phyloP scores from a whole-genome alignment of 1,139 yeast species.

The Pichia norvegensis region DNA sequence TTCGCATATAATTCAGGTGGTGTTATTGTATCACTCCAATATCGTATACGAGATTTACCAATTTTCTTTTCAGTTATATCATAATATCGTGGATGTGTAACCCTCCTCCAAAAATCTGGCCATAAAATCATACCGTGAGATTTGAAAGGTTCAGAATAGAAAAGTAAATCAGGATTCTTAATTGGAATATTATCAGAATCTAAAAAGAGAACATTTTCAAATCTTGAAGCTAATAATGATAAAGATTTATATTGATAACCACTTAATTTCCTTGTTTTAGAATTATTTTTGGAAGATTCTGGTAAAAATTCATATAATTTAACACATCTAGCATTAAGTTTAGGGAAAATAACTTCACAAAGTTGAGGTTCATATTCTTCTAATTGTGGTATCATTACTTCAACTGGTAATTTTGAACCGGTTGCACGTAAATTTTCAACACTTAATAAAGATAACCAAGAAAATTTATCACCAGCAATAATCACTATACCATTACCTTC shows the following conservation, averaged over 20 bases:
- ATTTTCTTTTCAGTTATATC: slow-evolving; percentile 43
- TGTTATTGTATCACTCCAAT: slow-evolving; percentile 24
- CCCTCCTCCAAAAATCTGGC: slow-evolving; percentile 67
- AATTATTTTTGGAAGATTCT: slow-evolving; percentile 11
- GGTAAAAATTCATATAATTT: slow-evolving; percentile 36
- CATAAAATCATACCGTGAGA: slow-evolving; percentile 44
- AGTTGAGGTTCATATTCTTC: slow-evolving; percentile 44
- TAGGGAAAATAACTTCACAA: slow-evolving; percentile 41
- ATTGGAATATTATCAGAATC: slow-evolving; percentile 58
- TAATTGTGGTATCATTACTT: slow-evolving; percentile 41
- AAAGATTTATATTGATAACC: slow-evolving; percentile 57
- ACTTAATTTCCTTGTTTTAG: slow-evolving; percentile 2
- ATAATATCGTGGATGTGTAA: slow-evolving; percentile 51
- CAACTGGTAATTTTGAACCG: slow-evolving; percentile 54
- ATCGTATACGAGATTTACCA: slow-evolving; percentile 27
- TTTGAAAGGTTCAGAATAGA: slow-evolving; percentile 35
- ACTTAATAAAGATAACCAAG: slow-evolving; percentile 48
- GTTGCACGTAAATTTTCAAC: slow-evolving; percentile 44
- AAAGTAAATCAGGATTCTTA: slow-evolving; percentile 42
- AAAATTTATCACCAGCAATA: slow-evolving; percentile 57
- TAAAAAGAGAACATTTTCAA: slow-evolving; percentile 46
- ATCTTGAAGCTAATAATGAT: slow-evolving; percentile 48
- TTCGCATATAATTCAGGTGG: slow-evolving; percentile 16
- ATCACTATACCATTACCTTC: slow-evolving; percentile 53
- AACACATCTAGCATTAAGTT: slow-evolving; percentile 41